phyloP scores from a whole-genome alignment of 1,284 basidiomycete species.

The Ganoderma lucidum region DNA sequence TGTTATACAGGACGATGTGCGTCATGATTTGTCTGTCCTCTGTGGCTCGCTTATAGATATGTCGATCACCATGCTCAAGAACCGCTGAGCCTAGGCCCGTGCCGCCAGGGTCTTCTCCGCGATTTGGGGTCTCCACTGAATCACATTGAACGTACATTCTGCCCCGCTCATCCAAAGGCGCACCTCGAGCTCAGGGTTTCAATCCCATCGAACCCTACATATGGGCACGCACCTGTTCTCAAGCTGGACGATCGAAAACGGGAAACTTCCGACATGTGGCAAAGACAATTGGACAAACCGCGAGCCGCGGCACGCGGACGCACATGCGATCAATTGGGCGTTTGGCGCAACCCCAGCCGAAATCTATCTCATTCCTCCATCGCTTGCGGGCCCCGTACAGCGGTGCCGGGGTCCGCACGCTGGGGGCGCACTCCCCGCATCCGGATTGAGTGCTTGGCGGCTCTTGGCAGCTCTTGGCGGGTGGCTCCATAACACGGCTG shows the following conservation, averaged over 20 bases:
- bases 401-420: neutral
- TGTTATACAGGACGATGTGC: neutral
- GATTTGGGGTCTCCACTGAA: conserved; percentile 1
- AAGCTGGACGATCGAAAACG: neutral
- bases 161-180: neutral
- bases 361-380: neutral
- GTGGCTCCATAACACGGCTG: neutral
- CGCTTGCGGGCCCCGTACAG: neutral
- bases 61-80: neutral
- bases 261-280: neutral
- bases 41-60: neutral
- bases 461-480: no score
- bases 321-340: conserved; percentile 3
- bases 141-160: neutral
- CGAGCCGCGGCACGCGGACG: neutral
- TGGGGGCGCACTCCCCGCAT: neutral
- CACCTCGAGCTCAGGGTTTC: neutral
- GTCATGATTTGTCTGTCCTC: conserved; percentile 6
- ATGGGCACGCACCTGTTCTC: neutral
- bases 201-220: neutral
- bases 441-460: neutral
- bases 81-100: neutral
- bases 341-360: neutral
- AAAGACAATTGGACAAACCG: conserved; percentile 4
- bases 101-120: neutral